Evolutionary conservation across 208 protist species (phyloP).

Genomic region (Novymonas esmeraldas): DNA sequence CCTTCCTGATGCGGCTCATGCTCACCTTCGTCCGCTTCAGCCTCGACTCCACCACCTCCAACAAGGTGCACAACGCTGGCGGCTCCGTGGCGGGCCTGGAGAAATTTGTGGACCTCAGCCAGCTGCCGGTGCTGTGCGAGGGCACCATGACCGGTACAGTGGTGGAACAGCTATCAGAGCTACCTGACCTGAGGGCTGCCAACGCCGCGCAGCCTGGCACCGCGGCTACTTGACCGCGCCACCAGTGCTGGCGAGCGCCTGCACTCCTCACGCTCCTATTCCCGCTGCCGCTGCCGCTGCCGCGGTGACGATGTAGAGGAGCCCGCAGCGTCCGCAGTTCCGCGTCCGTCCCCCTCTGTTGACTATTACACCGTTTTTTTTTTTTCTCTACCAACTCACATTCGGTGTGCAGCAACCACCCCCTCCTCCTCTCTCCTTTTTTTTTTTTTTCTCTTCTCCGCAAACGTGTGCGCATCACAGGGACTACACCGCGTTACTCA

Average conservation of each 20-base stretch:
- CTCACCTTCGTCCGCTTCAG: constrained; percentile 34
- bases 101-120: constrained; percentile 31
- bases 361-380: neutral
- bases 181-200: constrained; percentile 5
- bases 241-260: no score
- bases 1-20: constrained; percentile 43
- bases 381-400: neutral
- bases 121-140: constrained; percentile 32
- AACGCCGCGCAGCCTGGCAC: neutral
- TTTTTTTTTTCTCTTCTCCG: no score
- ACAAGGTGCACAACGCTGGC: constrained; percentile 41
- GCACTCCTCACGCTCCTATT: no score
- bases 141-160: constrained; percentile 14
- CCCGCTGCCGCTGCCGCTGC: no score
- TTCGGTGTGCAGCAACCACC: neutral
- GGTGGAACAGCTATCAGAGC: constrained; percentile 5
- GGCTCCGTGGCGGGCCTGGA: constrained; percentile 39
- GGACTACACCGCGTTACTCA: no score
- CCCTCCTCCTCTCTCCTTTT: neutral
- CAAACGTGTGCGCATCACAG: no score
- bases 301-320: no score
- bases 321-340: no score
- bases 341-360: no score
- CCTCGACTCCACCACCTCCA: constrained; percentile 40
- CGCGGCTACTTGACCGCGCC: no score